Evolutionary conservation across 495 filamentous ascomycete genomes (phyloP).

Genomic region (Xylaria acuta): DNA sequence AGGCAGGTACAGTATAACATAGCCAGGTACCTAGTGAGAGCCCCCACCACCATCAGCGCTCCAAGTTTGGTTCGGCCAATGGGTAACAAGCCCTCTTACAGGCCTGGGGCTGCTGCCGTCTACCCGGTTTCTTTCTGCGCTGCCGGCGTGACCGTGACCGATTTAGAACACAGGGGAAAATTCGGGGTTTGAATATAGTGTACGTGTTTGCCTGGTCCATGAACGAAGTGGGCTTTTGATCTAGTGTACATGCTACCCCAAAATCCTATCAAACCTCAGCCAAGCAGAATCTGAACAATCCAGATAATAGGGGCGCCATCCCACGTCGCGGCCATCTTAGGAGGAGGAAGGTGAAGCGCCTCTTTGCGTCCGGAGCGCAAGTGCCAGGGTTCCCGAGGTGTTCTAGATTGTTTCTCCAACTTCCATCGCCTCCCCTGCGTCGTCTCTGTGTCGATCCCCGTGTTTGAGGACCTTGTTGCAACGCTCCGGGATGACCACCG

Average conservation of each 20-base stretch:
- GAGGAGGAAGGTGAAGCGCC: neutral
- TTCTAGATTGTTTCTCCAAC: constrained; percentile 17
- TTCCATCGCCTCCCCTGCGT: constrained; percentile 9
- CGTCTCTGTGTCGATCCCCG: neutral
- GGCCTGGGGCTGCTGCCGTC: neutral
- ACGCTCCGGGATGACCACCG: neutral
- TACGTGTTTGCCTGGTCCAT: neutral
- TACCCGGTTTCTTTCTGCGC: neutral
- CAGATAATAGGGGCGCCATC: neutral
- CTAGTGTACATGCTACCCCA: neutral
- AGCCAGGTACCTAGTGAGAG: neutral
- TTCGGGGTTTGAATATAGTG: neutral
- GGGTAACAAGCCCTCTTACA: neutral
- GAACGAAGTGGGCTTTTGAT: too few species aligned
- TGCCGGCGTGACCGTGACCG: constrained; percentile 21
- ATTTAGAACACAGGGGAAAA: neutral
- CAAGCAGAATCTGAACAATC: neutral
- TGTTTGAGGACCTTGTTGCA: constrained; percentile 17
- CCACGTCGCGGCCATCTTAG: neutral
- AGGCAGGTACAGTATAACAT: neutral
- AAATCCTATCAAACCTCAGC: neutral
- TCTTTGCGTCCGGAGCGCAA: neutral
- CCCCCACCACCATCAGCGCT: constrained; percentile 6
- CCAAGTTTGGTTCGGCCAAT: constrained; percentile 11
- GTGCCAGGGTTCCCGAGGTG: neutral